These are phyloP conservation scores for Chalara sp. DNA, from an alignment of 2,329 filamentous ascomycete genomes.

Conservation along the genomic window DNA sequence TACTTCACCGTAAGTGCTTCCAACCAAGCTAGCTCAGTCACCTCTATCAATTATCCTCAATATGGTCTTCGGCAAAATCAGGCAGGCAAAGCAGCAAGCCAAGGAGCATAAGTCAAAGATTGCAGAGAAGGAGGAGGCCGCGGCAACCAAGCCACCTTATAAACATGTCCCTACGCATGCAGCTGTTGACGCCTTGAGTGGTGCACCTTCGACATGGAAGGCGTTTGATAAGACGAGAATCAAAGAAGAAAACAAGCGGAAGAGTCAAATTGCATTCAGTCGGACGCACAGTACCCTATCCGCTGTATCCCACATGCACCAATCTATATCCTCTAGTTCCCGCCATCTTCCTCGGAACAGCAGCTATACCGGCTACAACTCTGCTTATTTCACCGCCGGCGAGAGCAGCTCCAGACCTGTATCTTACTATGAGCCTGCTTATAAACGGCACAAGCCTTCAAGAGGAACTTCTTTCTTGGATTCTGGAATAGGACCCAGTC, in stretches of 20 bases:
- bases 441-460: constrained; percentile 9
- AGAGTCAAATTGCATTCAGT: constrained; percentile 21
- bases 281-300: constrained; percentile 19
- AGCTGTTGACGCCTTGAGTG: constrained; percentile 48
- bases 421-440: constrained; percentile 9
- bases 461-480: constrained; percentile 21
- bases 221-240: constrained; percentile 28
- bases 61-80: constrained; percentile 45
- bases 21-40: no score
- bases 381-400: constrained; percentile 21
- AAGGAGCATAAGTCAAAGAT: constrained; percentile 46
- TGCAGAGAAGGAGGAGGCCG: constrained; percentile 36
- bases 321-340: constrained; percentile 10
- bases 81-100: constrained; percentile 44
- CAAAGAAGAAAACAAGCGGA: constrained; percentile 22
- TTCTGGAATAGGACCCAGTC: constrained; percentile 21
- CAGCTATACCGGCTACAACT: constrained; percentile 22
- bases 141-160: constrained; percentile 38
- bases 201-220: constrained; percentile 46
- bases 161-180: constrained; percentile 57
- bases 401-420: constrained; percentile 6
- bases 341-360: constrained; percentile 13
- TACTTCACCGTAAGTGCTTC: no score
- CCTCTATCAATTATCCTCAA: no score
- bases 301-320: constrained; percentile 12